Base-by-base conservation (phyloP, 139 green algal species). In the Spirogloea muscicola region DNA sequence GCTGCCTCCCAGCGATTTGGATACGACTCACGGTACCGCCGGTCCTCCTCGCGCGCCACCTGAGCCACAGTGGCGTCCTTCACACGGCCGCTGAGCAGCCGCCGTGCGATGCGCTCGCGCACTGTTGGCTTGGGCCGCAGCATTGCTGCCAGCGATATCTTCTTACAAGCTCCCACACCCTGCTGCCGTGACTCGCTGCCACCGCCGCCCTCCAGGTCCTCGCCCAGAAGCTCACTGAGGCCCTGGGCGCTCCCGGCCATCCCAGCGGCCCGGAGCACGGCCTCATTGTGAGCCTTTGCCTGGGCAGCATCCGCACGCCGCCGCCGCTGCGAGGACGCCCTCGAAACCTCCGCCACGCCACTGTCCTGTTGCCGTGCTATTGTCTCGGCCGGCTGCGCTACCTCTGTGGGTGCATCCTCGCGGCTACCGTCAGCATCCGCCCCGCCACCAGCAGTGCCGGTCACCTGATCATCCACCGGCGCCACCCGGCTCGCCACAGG, bases 251-350 rank as follows among this genome's bases (percentile, higher is more conserved):
- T 77, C 4, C 60, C 69, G 42, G 21, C n/a, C 25, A 78, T 18
- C 3, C 21, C 69, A 16, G 60, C 60, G 13, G 36, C 43, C 13
- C 61, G n/a, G 25, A 78, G 60, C 3, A 78, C 37, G 10, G 69
- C 69, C 31, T 57, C 69, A 16, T 78, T 78, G 57, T 78, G 69
- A 51, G 37, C 52, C 4, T 55, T 75, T n/a, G n/a, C 67, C 5
- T 37, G 36, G 31, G 55, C 4, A 58, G 49, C 48, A 7, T 42
- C 42, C 29, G 3, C n/a, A 10, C 52, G 4, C 58, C 4, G 6
- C 4, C 16, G 7, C 31, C 7, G 5, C 67, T 27, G 55, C 49
- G 6, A 9, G 33, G 55, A 52, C 55, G 38, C 31, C 36, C 52
- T 67, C 29, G 27, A 38, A 38, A 13, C 5, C 52, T 21, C n/a